Evolutionary conservation across 1,284 basidiomycete species (phyloP).

Genomic region (Athelia psychrophila): DNA sequence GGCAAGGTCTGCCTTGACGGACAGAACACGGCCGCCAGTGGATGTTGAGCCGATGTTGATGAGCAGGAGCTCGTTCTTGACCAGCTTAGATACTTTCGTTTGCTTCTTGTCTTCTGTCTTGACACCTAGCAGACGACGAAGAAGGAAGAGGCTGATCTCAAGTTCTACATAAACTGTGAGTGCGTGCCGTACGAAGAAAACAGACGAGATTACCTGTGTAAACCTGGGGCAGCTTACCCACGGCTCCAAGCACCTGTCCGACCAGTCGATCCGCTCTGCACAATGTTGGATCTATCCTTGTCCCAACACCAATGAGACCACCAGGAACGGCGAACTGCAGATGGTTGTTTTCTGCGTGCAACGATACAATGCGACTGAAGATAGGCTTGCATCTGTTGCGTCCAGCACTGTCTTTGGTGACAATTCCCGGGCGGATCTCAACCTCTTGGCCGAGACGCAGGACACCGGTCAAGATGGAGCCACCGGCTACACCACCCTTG

Average conservation of each 20-base stretch:
- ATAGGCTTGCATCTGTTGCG: slow-evolving; percentile 93
- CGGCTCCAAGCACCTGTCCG: slow-evolving; percentile 93
- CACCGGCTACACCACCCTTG: slow-evolving; percentile 97
- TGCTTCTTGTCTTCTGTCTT: slow-evolving; percentile 99
- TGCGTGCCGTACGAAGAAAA: neutral
- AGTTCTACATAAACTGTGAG: slow-evolving; percentile 50
- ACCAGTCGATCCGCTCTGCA: slow-evolving; percentile 97
- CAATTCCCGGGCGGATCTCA: slow-evolving; percentile 96
- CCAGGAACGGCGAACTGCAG: slow-evolving; percentile 96
- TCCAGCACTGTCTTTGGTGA: slow-evolving; percentile 92
- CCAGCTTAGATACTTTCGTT: slow-evolving; percentile 91
- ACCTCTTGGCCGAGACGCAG: slow-evolving; percentile 92
- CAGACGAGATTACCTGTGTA: slow-evolving; percentile 68
- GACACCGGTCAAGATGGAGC: slow-evolving; percentile 92
- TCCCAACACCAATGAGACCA: slow-evolving; percentile 97
- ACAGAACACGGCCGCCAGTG: slow-evolving; percentile 88
- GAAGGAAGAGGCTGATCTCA: slow-evolving; percentile 90
- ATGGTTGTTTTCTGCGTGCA: slow-evolving; percentile 95
- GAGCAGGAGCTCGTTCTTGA: slow-evolving; percentile 90
- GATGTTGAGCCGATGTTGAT: slow-evolving; percentile 96
- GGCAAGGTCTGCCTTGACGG: slow-evolving; percentile 89
- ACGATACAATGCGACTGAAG: slow-evolving; percentile 86
- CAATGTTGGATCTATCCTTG: slow-evolving; percentile 93
- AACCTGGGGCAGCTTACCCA: slow-evolving; percentile 91
- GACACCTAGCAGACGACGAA: slow-evolving; percentile 94